Evolutionary conservation across 2,329 filamentous ascomycete genomes (phyloP), one percentile per base, ranked within the genome.

Genomic region (Emmonsiellopsis sp.): DNA sequence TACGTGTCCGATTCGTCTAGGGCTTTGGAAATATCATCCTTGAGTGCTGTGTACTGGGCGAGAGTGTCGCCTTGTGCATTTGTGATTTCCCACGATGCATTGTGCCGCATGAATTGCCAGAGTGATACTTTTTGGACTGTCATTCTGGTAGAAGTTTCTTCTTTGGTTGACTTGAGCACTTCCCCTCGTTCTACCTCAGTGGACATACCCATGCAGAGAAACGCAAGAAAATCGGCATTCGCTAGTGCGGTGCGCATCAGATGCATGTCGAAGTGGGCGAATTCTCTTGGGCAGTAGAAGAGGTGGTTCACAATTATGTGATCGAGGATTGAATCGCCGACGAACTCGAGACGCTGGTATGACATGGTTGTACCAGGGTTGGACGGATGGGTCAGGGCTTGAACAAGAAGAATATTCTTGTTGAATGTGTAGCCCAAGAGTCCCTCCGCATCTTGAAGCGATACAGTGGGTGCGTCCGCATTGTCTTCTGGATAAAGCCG

Each of bases 301-400:
- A 92, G 70, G n/a, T 71, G 75, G 0, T 72, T 74, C 7, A 88
- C 82, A 48, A 96, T 74, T 53, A 95, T 74, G 60, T 83, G 79
- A 68, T 97, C 92, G 0, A 97, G 80, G 2, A 96, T 75, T 0
- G 89, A 81, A 61, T 97, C 92, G 1, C 92, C 92, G 0, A 96
- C 73, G 62, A 93, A 95, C 64, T 96, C 92, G 1, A 96, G 78
- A 0, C 90, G 81, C 59, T 96, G 87, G 61, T 84, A 83, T 0
- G 78, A 79, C 37, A 71, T 67, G 10, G 82, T 77, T 20, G 70
- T 75, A 2, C 74, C 74, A 4, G 77, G 73, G 13, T 71, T 68
- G 32, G 73, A 74, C 0, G 82, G 74, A 63, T 96, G 91, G 0
- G 90, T 95, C 49, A 92, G 75, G 2, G 91, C 87, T 70, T 96